These are phyloP conservation scores for Klebsormidium nitens DNA, from an alignment of 139 green algal species.

Conservation along the genomic window DNA sequence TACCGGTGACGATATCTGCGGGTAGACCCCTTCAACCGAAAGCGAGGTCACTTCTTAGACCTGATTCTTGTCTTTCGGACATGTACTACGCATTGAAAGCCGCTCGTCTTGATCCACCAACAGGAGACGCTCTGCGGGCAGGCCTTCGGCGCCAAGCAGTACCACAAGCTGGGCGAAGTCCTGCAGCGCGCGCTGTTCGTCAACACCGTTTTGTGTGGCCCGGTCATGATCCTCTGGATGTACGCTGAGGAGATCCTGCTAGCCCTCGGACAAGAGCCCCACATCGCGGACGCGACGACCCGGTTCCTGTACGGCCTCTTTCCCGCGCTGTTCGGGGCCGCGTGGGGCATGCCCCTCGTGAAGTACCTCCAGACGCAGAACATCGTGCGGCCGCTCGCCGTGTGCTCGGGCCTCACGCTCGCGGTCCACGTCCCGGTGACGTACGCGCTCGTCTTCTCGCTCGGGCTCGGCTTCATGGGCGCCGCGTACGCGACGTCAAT, in stretches of 20 bases:
- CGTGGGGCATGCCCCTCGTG: conserved; percentile 1
- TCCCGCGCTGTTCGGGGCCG: neutral
- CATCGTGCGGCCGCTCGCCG: conserved; percentile 4
- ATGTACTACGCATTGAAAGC: no score
- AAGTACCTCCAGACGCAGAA: conserved; percentile 9
- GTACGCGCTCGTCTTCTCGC: conserved; percentile 20
- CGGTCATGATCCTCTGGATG: neutral
- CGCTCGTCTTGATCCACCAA: no score
- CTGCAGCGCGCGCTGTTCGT: conserved; percentile 15
- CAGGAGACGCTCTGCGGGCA: conserved; percentile 19
- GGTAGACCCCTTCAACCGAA: no score
- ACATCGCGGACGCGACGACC: neutral
- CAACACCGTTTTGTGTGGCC: neutral
- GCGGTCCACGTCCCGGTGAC: conserved; percentile 15
- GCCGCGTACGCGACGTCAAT: conserved; percentile 14
- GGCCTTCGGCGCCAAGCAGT: conserved; percentile 8
- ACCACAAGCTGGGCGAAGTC: neutral
- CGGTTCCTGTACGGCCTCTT: neutral
- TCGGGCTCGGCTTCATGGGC: conserved; percentile 22
- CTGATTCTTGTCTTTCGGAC: no score
- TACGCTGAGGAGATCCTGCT: neutral
- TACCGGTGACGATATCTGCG: no score
- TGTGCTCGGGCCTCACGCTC: conserved; percentile 11
- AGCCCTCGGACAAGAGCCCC: neutral
- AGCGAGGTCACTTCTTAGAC: no score